Evolutionary conservation across 164 flowering plant genomes (phyloP), one percentile per base, ranked within the genome.

Genomic region (Magnolia sinica): DNA sequence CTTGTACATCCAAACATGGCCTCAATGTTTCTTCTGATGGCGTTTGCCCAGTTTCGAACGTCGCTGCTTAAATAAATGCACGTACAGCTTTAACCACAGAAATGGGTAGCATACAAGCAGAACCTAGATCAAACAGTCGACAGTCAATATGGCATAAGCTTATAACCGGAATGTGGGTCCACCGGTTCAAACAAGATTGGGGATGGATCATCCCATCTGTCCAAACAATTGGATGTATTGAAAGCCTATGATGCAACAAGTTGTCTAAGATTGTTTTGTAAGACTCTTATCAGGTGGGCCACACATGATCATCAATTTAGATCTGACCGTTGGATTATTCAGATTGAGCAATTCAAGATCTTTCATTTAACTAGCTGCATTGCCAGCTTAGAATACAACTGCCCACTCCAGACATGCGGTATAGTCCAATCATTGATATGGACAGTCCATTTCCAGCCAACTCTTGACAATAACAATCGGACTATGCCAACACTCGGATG

Each of bases 21-120:
- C 61, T 55, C 81, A 87, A 58, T 75, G 67, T 82, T 82, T 86
- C 83, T 86, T 85, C 64, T 68, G 81, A 22, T 76, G 77, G 11
- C 8, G 85, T 70, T 84, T 89, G 9, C 88, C 81, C 81, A 93
- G 81, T 76, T 92, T 95, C 22, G 92, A 86, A 52, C 81, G 79
- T 16, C 98, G 82, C 81, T 95, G 98, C 86, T 87, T 89, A 74
- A 93, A 88, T 75, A 95, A 74, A 77, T 92, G 89, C 74, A 91
- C 81, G 88, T 93, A 95, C 67, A 95, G 89, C 78, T 90, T 92
- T 82, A 92, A 73, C 87, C 93, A 88, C 77, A 90, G 79, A 76
- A 95, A 87, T 16, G 98, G 98, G 78, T 95, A 95, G 77, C 77
- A 79, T 31, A 91, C 70, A 81, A 95, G 92, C 77, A 90, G 61